phyloP scores from a whole-genome alignment of 139 green algal species.

The Asterochloris erici region DNA sequence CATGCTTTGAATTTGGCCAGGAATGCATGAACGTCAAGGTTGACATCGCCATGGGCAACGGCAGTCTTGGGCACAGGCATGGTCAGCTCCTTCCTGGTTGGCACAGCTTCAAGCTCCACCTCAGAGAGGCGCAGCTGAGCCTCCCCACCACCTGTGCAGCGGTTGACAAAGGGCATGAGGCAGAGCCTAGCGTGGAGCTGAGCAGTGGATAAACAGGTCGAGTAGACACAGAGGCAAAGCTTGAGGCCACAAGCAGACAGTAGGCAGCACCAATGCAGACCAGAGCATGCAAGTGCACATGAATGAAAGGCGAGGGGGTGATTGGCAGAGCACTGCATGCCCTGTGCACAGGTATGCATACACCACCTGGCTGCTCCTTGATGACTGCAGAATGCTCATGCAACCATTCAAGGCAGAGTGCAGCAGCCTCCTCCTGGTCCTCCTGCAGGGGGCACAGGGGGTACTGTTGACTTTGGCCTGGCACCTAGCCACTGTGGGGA shows the following conservation, averaged over 20 bases:
- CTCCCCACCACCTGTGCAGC: neutral
- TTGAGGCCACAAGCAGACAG: too few relatives aligned
- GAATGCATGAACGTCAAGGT: too few relatives aligned
- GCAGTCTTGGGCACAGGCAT: neutral
- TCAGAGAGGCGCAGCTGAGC: neutral
- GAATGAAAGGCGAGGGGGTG: too few relatives aligned
- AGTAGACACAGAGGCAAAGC: too few relatives aligned
- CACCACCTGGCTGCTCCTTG: slow-evolving; percentile 29
- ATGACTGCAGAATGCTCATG: slow-evolving; percentile 49
- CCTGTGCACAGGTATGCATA: neutral
- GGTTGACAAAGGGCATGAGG: neutral
- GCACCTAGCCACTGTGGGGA: too few relatives aligned
- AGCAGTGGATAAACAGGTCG: neutral
- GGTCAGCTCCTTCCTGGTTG: too few relatives aligned
- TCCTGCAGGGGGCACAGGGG: slow-evolving; percentile 19
- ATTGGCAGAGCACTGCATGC: too few relatives aligned
- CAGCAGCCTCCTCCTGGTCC: slow-evolving; percentile 27
- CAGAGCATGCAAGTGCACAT: too few relatives aligned
- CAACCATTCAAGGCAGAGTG: slow-evolving; percentile 46
- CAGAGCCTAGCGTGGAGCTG: neutral
- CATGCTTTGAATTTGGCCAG: too few relatives aligned
- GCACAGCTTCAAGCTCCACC: neutral
- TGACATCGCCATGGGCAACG: neutral
- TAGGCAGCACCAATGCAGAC: too few relatives aligned
- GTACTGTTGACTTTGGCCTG: neutral